Conservation (phyloP, 228 moss, liverwort and hornwort species). For the Sphagnum fallax region DNA sequence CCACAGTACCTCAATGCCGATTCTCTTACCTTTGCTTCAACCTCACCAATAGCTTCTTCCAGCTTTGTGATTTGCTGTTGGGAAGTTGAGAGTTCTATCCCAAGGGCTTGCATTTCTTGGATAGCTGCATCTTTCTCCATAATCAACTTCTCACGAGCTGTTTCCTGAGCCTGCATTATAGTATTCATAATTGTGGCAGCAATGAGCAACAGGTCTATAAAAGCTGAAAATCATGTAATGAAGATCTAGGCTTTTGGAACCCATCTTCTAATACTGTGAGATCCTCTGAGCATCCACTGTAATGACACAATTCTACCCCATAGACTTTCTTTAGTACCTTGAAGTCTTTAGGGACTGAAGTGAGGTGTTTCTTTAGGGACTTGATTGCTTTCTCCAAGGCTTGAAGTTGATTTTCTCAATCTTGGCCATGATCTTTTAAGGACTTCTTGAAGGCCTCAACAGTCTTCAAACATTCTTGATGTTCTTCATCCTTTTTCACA, state of each 20-base stretch:
- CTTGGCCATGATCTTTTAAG: conserved; percentile 77
- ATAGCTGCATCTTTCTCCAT: conserved; percentile 84
- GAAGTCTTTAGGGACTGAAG: conserved; percentile 62
- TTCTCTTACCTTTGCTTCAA: conserved; percentile 52
- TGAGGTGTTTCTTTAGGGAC: conserved; percentile 70
- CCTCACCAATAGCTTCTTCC: conserved; percentile 42
- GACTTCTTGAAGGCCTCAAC: conserved; percentile 55
- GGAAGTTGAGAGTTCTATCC: conserved; percentile 48
- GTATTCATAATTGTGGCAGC: no score
- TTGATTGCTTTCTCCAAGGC: conserved; percentile 77
- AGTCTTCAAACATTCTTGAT: conserved; percentile 45
- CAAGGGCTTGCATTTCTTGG: conserved; percentile 70
- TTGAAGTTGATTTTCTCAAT: conserved; percentile 59
- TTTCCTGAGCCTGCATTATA: conserved; percentile 60
- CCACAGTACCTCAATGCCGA: background rate
- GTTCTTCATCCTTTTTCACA: conserved; percentile 46
- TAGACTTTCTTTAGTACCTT: conserved; percentile 39
- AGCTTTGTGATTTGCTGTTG: conserved; percentile 56
- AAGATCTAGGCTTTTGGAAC: no score
- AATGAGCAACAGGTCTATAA: no score
- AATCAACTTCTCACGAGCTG: conserved; percentile 71
- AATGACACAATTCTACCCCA: background rate
- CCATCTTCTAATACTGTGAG: no score
- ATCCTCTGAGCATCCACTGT: background rate
- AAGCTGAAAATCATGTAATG: no score